Conservation (phyloP, 306 rosid species). For the Citrullus colocynthis region DNA sequence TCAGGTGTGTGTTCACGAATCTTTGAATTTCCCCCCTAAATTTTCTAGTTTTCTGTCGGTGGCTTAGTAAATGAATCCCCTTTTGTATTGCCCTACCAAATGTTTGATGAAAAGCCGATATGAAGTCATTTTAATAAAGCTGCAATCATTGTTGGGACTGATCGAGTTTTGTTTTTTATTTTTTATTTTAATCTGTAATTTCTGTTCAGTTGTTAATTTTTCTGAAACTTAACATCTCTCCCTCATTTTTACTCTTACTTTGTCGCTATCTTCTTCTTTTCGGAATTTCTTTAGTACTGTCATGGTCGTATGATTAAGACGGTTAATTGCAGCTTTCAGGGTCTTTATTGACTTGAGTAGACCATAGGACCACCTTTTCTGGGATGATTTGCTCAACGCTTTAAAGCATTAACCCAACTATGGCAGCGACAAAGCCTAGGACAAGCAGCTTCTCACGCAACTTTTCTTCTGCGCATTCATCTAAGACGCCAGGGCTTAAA, state of each 20-base stretch:
- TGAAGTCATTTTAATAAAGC: background rate
- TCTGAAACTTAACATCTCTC: no score
- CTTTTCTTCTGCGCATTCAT: conserved; percentile 25
- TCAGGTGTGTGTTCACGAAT: background rate
- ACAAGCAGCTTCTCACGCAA: conserved; percentile 75
- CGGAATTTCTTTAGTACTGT: background rate
- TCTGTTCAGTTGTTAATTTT: no score
- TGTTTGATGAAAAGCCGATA: background rate
- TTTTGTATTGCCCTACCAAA: background rate
- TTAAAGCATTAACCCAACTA: conserved; percentile 22
- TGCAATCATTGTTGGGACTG: background rate
- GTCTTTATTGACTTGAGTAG: background rate
- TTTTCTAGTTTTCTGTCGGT: background rate
- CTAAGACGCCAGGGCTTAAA: conserved; percentile 47
- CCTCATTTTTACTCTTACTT: background rate
- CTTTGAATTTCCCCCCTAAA: background rate
- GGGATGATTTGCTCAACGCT: background rate
- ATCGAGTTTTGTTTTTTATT: background rate
- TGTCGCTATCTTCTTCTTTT: background rate
- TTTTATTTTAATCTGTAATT: no score
- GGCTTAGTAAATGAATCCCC: background rate
- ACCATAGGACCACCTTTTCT: background rate
- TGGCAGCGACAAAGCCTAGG: conserved; percentile 44
- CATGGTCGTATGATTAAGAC: background rate
- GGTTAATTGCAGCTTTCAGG: background rate